Evolutionary conservation across 306 rosid species (phyloP), one percentile per base, ranked within the genome.

Genomic region (Begonia masoniana): DNA sequence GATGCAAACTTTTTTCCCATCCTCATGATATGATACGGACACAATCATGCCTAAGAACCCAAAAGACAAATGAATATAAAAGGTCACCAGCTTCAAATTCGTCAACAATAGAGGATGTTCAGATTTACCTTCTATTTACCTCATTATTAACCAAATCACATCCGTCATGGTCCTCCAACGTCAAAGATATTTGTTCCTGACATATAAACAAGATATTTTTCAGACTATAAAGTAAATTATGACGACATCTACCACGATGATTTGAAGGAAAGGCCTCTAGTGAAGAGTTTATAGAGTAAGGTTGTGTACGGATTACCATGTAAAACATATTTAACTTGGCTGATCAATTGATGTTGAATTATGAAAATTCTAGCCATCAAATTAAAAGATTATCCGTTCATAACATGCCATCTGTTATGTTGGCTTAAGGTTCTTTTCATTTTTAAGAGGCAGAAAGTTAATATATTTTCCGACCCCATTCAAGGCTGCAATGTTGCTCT

Each of bases 181-280:
- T 51, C 59, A 76, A 68, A 39, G 81, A 72, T 56, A 49, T 45
- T 71, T 81, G 73, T 52, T 80, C 89, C 96, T 76, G 80, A 60
- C 66, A 63, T 17, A 61, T 35, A 56, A 60, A 68, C 54, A 43
- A 59, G 57, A 73, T 58, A 57, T 50, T 24, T 16, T 54, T 56
- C 47, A 47, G 11, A 10, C 12, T 47, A 41, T 47, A 41, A 9
- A 46, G 59, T 52, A 54, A 52, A 46, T 41, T 26, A 26, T 26
- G 64, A 59, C 51, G 26, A 55, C n/a, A 43, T 43, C n/a, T 43
- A 68, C 47, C 42, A 13, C 39, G 57, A 55, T 35, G 55, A 24
- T 15, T 43, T n/a, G 13, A 55, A 41, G 59, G 49, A 45, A 45
- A 45, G n/a, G 49, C 15, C 7, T 45, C 15, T 0, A n/a, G 6